These are phyloP conservation scores for Phaeosphaeria sp. DNA, from an alignment of 2,329 filamentous ascomycete genomes.

Conservation along the genomic window DNA sequence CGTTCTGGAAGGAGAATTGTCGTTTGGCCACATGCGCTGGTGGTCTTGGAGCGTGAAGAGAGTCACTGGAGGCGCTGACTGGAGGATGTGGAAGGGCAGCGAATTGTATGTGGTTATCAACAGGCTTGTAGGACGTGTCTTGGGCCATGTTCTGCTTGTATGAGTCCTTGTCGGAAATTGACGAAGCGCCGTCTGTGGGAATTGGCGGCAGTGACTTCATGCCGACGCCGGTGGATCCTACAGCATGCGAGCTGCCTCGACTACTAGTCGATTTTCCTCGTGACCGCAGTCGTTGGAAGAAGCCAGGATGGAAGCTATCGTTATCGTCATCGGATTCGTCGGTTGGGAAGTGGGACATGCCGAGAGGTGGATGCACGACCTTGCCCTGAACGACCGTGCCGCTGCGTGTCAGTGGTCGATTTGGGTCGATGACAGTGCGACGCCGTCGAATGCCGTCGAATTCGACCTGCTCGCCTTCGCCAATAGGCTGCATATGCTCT, in stretches of 20 bases:
- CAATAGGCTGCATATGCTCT: slow-evolving; percentile 80
- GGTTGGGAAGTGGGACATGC: slow-evolving; percentile 83
- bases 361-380: slow-evolving; percentile 75
- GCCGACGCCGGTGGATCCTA: slow-evolving; percentile 19
- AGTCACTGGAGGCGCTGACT: slow-evolving; percentile 46
- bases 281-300: slow-evolving; percentile 49
- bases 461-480: slow-evolving; percentile 81
- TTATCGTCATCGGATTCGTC: slow-evolving; percentile 58
- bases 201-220: slow-evolving; percentile 32
- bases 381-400: slow-evolving; percentile 54
- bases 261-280: slow-evolving; percentile 44
- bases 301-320: slow-evolving; percentile 55
- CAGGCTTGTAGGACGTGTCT: slow-evolving; percentile 55
- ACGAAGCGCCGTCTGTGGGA: slow-evolving; percentile 29
- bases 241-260: slow-evolving; percentile 21
- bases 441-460: slow-evolving; percentile 90
- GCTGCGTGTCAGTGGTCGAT: slow-evolving; percentile 36
- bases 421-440: slow-evolving; percentile 61
- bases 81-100: slow-evolving; percentile 41
- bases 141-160: slow-evolving; percentile 55
- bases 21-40: slow-evolving; percentile 68
- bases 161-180: slow-evolving; percentile 50
- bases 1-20: slow-evolving; percentile 91
- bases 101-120: slow-evolving; percentile 52
- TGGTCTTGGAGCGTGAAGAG: slow-evolving; percentile 60